phyloP scores from a whole-genome alignment of 2,329 filamentous ascomycete genomes.

The Penicillium sp. region DNA sequence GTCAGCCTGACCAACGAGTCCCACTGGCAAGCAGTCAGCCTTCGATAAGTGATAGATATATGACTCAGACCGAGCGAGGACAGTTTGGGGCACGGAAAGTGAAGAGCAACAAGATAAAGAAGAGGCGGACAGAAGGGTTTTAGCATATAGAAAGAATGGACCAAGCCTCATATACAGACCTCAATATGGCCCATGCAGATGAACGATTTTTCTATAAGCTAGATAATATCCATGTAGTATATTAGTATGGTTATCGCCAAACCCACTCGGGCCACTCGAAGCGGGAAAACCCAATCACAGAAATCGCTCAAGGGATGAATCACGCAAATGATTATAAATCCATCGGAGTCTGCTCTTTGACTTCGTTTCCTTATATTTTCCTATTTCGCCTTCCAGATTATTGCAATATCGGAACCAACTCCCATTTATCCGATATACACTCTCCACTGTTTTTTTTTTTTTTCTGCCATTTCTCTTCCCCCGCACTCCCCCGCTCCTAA shows the following conservation, averaged over 20 bases:
- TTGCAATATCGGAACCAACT: not conserved
- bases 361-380: too few species aligned
- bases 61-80: slow-evolving; percentile 44
- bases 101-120: slow-evolving; percentile 35
- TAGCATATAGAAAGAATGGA: too few species aligned
- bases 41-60: slow-evolving; percentile 33
- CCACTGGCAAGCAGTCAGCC: slow-evolving; percentile 37
- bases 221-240: not conserved
- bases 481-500: slow-evolving; percentile 6
- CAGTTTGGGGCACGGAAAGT: slow-evolving; percentile 38
- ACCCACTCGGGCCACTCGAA: not conserved
- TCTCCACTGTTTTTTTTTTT: not conserved
- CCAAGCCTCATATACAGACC: too few species aligned
- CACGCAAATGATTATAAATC: slow-evolving; percentile 9
- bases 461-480: not conserved
- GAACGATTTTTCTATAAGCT: too few species aligned
- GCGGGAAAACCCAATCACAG: slow-evolving; percentile 13
- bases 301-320: slow-evolving; percentile 19
- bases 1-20: slow-evolving; percentile 30
- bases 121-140: slow-evolving; percentile 44
- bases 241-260: not conserved
- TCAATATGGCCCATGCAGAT: too few species aligned
- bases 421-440: not conserved
- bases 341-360: not conserved
- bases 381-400: too few species aligned